A percentile compares a stretch with the other conserved stretches of the same genome.
These are phyloP conservation scores for Galerina sulciceps DNA, from an alignment of 768 basidiomycete genomes.

Conservation along the genomic window DNA sequence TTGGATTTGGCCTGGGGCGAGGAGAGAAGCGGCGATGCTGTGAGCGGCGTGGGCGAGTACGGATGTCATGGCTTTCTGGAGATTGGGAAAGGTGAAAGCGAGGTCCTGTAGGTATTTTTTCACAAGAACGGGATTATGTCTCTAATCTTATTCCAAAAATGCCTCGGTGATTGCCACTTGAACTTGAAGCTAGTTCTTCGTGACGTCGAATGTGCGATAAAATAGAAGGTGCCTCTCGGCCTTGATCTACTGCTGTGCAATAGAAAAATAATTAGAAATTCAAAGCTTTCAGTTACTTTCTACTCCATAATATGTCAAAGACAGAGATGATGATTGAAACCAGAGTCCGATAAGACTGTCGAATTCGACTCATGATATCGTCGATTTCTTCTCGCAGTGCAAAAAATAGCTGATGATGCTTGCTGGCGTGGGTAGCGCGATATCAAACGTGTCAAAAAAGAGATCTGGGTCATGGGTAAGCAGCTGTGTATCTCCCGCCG, in stretches of 20 bases:
- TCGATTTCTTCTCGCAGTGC: background rate
- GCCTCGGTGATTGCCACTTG: background rate
- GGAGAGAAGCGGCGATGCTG: slow-evolving; percentile 52
- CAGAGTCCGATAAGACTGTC: background rate
- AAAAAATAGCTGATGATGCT: background rate
- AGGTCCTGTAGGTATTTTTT: background rate
- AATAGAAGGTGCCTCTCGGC: no score
- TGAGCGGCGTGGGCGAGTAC: slow-evolving; percentile 58
- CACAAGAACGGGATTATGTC: background rate
- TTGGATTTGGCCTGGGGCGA: slow-evolving; percentile 49
- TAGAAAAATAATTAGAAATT: no score
- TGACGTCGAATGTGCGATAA: no score
- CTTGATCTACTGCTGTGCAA: no score
- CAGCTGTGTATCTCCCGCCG: no score
- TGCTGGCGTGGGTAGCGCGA: no score
- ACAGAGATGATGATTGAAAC: no score
- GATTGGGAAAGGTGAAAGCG: background rate
- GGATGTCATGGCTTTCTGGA: slow-evolving; percentile 45
- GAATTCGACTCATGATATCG: background rate
- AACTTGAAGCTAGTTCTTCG: background rate
- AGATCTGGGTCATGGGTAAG: no score
- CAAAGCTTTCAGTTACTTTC: no score
- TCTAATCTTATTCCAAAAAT: background rate
- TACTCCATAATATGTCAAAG: no score
- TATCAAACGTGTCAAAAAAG: no score